Conservation (phyloP, 1,284 basidiomycete genomes). For the Microbotryum intermedium region DNA sequence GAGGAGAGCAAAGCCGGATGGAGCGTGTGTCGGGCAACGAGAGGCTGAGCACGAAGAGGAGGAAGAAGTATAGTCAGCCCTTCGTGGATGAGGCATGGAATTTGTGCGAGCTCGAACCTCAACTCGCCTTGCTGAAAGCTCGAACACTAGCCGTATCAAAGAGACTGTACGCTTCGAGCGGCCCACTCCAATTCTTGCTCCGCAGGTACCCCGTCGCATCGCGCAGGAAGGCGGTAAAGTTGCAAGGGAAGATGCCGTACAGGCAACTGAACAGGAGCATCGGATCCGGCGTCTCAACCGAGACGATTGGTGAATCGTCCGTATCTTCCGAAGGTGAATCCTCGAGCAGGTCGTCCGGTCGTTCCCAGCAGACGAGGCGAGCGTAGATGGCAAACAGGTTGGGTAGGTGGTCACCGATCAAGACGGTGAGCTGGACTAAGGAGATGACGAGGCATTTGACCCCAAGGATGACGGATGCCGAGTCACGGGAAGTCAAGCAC, state of each 20-base stretch:
- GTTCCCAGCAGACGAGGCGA: conserved; percentile 23
- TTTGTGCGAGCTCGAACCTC: conserved; percentile 40
- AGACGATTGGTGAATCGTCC: neutral
- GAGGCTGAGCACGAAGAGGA: conserved; percentile 43
- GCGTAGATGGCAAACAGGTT: conserved; percentile 18
- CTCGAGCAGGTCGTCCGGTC: neutral
- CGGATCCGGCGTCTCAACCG: conserved; percentile 31
- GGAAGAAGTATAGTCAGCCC: neutral
- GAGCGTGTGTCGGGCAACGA: conserved; percentile 62
- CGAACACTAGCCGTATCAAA: conserved; percentile 63
- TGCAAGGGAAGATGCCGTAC: conserved; percentile 81
- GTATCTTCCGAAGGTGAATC: neutral
- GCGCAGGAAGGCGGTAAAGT: conserved; percentile 64
- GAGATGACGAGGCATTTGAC: conserved; percentile 20
- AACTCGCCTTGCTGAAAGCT: conserved; percentile 50
- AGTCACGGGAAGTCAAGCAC: conserved; percentile 3
- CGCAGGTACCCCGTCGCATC: conserved; percentile 56
- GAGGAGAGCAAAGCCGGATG: conserved; percentile 64
- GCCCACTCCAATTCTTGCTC: conserved; percentile 47
- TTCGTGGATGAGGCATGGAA: too few species aligned
- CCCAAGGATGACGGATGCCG: conserved; percentile 13
- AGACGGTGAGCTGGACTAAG: conserved; percentile 23
- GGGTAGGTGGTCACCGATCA: conserved; percentile 18
- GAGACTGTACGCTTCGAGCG: conserved; percentile 56
- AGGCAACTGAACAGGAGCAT: conserved; percentile 55